Evolutionary conservation across 768 basidiomycete species (phyloP).

Genomic region (Symmetrospora coprosmae): DNA sequence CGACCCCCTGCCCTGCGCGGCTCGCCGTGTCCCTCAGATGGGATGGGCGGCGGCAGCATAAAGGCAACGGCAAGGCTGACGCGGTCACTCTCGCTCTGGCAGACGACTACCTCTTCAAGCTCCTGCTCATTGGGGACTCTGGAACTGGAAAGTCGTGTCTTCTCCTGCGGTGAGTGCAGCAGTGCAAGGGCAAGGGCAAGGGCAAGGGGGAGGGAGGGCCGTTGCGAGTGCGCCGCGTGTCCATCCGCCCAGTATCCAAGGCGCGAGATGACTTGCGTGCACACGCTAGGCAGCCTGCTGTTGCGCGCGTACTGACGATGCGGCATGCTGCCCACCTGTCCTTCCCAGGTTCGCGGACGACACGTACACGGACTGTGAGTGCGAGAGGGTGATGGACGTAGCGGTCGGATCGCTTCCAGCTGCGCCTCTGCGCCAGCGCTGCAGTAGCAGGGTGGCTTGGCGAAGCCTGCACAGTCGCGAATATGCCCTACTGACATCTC

Average conservation of each 20-base stretch:
- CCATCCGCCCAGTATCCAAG: no score
- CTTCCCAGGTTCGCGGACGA: slow-evolving; percentile 93
- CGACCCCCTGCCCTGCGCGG: no score
- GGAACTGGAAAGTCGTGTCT: slow-evolving; percentile 83
- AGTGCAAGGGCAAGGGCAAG: no score
- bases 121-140: slow-evolving; percentile 28
- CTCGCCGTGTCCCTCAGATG: background rate
- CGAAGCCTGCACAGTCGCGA: no score
- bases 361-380: slow-evolving; percentile 74
- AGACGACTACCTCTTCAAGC: slow-evolving; percentile 28
- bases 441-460: no score
- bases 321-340: slow-evolving; percentile 57
- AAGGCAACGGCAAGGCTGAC: background rate
- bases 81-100: no score
- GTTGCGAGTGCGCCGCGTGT: no score
- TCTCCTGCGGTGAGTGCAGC: slow-evolving; percentile 72
- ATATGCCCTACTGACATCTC: background rate
- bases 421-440: no score
- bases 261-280: no score
- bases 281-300: no score
- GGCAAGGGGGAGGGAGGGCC: no score
- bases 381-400: no score
- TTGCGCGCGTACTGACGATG: slow-evolving; percentile 93
- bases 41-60: background rate
- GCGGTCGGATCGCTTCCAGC: background rate